Base-by-base conservation (phyloP, 805 yeast genomes). In the Saccharomycopsis fermentans region DNA sequence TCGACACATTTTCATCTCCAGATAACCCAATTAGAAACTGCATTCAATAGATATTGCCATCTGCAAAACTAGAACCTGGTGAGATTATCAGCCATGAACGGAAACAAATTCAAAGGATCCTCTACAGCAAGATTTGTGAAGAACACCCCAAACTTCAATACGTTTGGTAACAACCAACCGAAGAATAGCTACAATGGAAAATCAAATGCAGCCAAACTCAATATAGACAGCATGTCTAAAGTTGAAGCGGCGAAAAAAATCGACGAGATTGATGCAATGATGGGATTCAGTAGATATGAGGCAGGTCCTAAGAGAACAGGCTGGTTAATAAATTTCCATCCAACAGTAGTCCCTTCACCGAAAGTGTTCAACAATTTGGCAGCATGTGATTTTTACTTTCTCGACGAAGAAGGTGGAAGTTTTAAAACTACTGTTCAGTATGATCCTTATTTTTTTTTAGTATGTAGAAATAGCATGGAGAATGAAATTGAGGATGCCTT, bases 331-430 rank as follows among this genome's bases (percentile, higher is more conserved):
- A 95, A 94, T 67, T 90, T 94, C 94, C 99, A 92, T 73, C 82
- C 96, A 1, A 88, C 96, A 0, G 12, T 55, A 24, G 69, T 87
- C 2, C 81, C 86, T 2, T 77, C 81, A 12, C 81, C 80, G 4
- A 84, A 81, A 35, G 74, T 76, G 50, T 65, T 77, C 11, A 75
- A 80, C n/a, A 97, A 96, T 9, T 75, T 80, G 37, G 81, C 97
- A 0, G 99, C 92, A 2, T 97, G 92, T 2, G 97, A 94, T 65
- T 90, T 86, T 70, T 95, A 95, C 68, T 94, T 95, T 65, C 72
- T 94, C 6, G 98, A 91, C 69, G 96, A 89, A 66, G 97, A 91
- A 69, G 99, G 99, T 54, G 99, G 97, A 6, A 82, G 87, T 51
- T 94, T 95, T 75, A 94, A 92, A 68, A 84, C 90, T 3, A 86